These are phyloP conservation scores for Trypanosoma mega DNA, from an alignment of 208 protist species.

Conservation along the genomic window DNA sequence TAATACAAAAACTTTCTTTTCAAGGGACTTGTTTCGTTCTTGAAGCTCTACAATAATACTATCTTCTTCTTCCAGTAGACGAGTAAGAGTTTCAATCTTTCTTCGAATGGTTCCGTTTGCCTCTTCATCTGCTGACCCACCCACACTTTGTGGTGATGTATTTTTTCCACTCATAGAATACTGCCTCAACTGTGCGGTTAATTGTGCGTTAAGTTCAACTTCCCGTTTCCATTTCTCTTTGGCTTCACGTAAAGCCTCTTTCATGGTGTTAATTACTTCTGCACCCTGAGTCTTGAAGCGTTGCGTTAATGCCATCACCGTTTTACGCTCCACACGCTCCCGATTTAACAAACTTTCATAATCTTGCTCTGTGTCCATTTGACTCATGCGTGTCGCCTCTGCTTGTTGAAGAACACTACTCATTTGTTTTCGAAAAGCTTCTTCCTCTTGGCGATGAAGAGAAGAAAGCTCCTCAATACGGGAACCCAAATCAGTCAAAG, in stretches of 20 bases:
- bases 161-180: conserved; percentile 1
- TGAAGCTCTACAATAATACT: conserved; percentile 28
- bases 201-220: conserved; percentile 23
- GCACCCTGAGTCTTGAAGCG: conserved; percentile 28
- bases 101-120: conserved; percentile 1
- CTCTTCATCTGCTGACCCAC: not conserved
- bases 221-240: conserved; percentile 27
- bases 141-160: not conserved
- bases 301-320: conserved; percentile 19
- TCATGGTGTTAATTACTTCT: conserved; percentile 27
- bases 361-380: conserved; percentile 21
- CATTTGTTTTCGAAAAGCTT: conserved; percentile 22
- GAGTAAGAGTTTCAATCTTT: conserved; percentile 21
- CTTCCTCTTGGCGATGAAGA: conserved; percentile 30
- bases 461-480: conserved; percentile 28
- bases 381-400: conserved; percentile 3
- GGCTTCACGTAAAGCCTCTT: conserved; percentile 24
- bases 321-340: conserved; percentile 22
- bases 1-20: conserved; percentile 24
- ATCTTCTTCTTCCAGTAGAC: conserved; percentile 31
- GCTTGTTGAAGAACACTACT: conserved; percentile 22
- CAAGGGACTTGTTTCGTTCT: conserved; percentile 18
- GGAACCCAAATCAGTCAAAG: conserved; percentile 18
- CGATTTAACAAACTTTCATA: conserved; percentile 19
- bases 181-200: conserved; percentile 24